A percentile compares a stretch with the other conserved stretches of the same genome.
phyloP scores from a whole-genome alignment of 1,284 basidiomycete species.

The Heliocybe sulcata region DNA sequence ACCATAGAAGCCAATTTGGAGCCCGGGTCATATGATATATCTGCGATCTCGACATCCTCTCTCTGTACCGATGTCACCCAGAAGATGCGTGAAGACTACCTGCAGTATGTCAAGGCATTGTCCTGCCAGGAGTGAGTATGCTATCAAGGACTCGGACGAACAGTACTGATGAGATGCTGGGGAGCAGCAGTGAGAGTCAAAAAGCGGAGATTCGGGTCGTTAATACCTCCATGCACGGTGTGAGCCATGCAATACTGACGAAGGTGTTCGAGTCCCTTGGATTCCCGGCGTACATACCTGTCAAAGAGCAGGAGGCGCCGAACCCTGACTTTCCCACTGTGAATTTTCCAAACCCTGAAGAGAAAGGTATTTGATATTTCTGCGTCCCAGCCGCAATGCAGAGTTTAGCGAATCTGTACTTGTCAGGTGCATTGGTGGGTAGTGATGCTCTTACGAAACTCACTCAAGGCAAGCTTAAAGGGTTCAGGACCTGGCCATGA shows the following conservation, averaged over 20 bases:
- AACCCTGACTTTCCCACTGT: slow-evolving; percentile 84
- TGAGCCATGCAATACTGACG: slow-evolving; percentile 57
- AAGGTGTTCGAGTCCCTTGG: slow-evolving; percentile 52
- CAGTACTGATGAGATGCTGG: too few relatives aligned
- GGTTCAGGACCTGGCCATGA: slow-evolving; percentile 59
- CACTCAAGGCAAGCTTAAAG: not conserved
- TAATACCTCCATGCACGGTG: slow-evolving; percentile 86
- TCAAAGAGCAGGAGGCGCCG: slow-evolving; percentile 57
- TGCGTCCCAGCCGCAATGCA: not conserved
- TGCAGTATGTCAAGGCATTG: slow-evolving; percentile 36
- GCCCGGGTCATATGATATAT: slow-evolving; percentile 41
- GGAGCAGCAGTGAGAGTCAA: too few relatives aligned
- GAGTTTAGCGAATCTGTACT: not conserved
- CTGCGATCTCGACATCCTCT: slow-evolving; percentile 26
- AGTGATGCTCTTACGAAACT: not conserved
- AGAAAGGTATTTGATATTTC: slow-evolving; percentile 47
- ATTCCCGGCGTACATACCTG: slow-evolving; percentile 51
- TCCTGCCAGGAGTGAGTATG: slow-evolving; percentile 32
- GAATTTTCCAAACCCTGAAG: slow-evolving; percentile 81
- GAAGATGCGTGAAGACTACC: slow-evolving; percentile 55
- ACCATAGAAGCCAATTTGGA: slow-evolving; percentile 57
- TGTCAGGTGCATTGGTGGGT: slow-evolving; percentile 48
- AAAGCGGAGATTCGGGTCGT: slow-evolving; percentile 31
- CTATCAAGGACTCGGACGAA: not conserved
- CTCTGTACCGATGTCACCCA: slow-evolving; percentile 51